A percentile compares a stretch with the other conserved stretches of the same genome.
Conservation (phyloP, 345 rosid species). For the Brassica nigra region DNA sequence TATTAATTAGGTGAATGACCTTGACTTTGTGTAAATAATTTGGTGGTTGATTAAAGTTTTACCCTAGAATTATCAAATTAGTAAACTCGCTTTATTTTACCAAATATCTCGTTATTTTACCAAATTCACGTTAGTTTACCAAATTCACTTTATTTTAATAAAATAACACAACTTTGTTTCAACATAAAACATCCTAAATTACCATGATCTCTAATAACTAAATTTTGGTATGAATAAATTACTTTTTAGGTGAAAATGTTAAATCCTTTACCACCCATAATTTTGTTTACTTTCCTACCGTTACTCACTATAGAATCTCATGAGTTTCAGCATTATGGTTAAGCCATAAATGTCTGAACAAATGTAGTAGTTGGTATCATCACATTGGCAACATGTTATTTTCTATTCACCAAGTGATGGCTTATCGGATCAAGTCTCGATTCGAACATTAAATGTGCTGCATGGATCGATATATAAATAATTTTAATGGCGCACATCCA, state of each 20-base stretch:
- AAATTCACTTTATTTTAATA: too few relatives aligned
- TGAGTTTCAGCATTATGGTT: slow-evolving; percentile 25
- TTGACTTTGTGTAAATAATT: background rate
- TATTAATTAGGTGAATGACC: background rate
- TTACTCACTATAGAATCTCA: background rate
- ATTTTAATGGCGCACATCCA: slow-evolving; percentile 23
- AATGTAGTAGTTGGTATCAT: slow-evolving; percentile 27
- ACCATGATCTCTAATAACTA: background rate
- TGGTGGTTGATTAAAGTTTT: background rate
- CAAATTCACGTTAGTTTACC: background rate
- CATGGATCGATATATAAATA: slow-evolving; percentile 34
- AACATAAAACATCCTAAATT: background rate
- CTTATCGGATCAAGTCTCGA: slow-evolving; percentile 37
- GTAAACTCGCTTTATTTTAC: background rate
- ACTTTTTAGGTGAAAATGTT: background rate
- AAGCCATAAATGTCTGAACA: slow-evolving; percentile 26
- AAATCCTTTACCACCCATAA: background rate
- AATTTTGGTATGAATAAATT: background rate
- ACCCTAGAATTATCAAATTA: background rate
- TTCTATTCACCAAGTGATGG: slow-evolving; percentile 26
- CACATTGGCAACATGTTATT: slow-evolving; percentile 23
- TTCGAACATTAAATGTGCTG: slow-evolving; percentile 35
- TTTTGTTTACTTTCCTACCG: background rate
- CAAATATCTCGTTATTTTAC: background rate
- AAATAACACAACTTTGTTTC: background rate